phyloP scores from a whole-genome alignment of 1,139 yeast genomes.

The Debaryomyces fabryi region DNA sequence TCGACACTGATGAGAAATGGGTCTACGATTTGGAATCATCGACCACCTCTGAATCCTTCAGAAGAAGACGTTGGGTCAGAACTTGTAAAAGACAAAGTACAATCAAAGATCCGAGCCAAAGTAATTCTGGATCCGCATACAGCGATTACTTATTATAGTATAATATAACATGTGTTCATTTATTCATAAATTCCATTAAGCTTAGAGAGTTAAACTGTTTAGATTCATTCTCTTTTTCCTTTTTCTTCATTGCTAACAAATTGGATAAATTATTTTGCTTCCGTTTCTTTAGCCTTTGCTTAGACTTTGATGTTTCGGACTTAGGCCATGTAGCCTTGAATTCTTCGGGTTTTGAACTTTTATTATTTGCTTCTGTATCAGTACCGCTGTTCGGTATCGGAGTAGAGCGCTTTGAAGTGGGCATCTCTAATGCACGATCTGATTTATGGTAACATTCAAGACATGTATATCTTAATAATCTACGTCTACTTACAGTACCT shows the following conservation, averaged over 20 bases:
- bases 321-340: slow-evolving; percentile 14
- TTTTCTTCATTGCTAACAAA: slow-evolving; percentile 47
- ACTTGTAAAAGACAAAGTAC: slow-evolving; percentile 25
- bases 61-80: slow-evolving; percentile 61
- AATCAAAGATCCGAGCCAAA: slow-evolving; percentile 8
- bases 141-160: slow-evolving; percentile 1
- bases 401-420: slow-evolving; percentile 8
- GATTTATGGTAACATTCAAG: slow-evolving; percentile 14
- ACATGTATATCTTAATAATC: slow-evolving; percentile 17
- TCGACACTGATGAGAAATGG: slow-evolving; percentile 77
- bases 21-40: slow-evolving; percentile 57
- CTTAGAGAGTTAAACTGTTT: slow-evolving; percentile 37
- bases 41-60: slow-evolving; percentile 26
- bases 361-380: slow-evolving; percentile 3
- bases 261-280: slow-evolving; percentile 37
- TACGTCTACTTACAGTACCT: not conserved
- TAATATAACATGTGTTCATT: not conserved
- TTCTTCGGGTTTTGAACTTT: not conserved
- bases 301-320: slow-evolving; percentile 18
- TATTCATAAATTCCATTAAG: slow-evolving; percentile 51
- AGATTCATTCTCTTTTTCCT: slow-evolving; percentile 30
- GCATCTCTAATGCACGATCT: not conserved
- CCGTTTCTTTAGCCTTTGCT: slow-evolving; percentile 32
- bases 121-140: not conserved
- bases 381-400: not conserved